Conservation (phyloP, 495 filamentous ascomycete species). For the Penicillium maclennaniae region DNA sequence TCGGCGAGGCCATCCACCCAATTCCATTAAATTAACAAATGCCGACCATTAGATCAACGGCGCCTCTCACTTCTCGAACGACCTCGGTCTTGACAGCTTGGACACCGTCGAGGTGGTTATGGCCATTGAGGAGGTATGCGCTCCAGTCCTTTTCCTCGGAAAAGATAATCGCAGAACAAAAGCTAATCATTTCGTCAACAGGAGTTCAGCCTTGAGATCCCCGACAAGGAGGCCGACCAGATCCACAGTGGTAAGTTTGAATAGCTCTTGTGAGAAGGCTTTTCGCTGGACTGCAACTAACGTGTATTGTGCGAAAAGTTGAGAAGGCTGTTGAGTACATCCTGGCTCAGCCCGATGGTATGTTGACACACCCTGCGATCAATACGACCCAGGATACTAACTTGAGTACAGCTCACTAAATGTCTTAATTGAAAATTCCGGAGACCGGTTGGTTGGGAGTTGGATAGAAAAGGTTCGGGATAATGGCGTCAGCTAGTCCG, state of each 20-base stretch:
- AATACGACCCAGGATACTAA: slow-evolving; percentile 10
- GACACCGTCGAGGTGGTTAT: slow-evolving; percentile 99
- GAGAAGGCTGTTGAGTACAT: slow-evolving; percentile 96
- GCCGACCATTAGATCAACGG: slow-evolving; percentile 61
- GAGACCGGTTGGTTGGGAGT: slow-evolving; percentile 24
- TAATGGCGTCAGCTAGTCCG: slow-evolving; percentile 28
- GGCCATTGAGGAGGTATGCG: slow-evolving; percentile 96
- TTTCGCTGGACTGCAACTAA: slow-evolving; percentile 5
- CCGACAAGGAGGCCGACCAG: slow-evolving; percentile 95
- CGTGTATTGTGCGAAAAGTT: slow-evolving; percentile 51
- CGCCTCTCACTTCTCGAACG: slow-evolving; percentile 86
- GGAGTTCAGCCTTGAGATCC: slow-evolving; percentile 99
- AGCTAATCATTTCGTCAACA: slow-evolving; percentile 40
- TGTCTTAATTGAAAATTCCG: slow-evolving; percentile 29
- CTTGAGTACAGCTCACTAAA: slow-evolving; percentile 38
- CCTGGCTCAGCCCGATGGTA: slow-evolving; percentile 84
- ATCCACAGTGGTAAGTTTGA: slow-evolving; percentile 89
- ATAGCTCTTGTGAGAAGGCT: neutral
- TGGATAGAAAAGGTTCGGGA: slow-evolving; percentile 41
- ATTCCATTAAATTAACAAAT: slow-evolving; percentile 15
- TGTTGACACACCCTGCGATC: slow-evolving; percentile 4
- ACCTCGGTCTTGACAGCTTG: slow-evolving; percentile 92
- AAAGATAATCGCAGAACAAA: slow-evolving; percentile 6
- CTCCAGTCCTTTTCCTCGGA: slow-evolving; percentile 15
- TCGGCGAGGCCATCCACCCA: neutral